A percentile compares a stretch with the other conserved stretches of the same genome.
These are phyloP conservation scores for Parastagonospora nodorum DNA, from an alignment of 2,329 filamentous ascomycete species.

Conservation along the genomic window DNA sequence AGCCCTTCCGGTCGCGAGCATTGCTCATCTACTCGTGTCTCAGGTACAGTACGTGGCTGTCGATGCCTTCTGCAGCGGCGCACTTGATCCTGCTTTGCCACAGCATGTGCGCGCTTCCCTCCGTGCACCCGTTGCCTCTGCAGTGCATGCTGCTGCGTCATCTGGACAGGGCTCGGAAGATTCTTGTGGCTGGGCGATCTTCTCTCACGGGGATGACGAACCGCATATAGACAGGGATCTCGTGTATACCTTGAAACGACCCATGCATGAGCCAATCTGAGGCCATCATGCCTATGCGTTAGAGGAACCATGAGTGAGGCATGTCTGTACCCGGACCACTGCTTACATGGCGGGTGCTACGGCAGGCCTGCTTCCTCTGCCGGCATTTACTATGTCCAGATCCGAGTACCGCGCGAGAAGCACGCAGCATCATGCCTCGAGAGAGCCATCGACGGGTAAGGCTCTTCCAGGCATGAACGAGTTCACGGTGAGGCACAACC, in stretches of 20 bases:
- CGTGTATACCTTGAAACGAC: slow-evolving; percentile 48
- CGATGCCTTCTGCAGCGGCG: slow-evolving; percentile 19
- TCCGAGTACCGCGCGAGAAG: slow-evolving; percentile 34
- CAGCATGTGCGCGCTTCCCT: slow-evolving; percentile 7
- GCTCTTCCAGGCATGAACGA: slow-evolving; percentile 37
- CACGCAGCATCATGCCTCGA: slow-evolving; percentile 31
- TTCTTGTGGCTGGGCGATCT: slow-evolving; percentile 46
- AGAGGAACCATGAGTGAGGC: slow-evolving; percentile 33
- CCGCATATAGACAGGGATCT: slow-evolving; percentile 45
- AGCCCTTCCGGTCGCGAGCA: too few relatives aligned
- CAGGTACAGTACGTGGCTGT: slow-evolving; percentile 16
- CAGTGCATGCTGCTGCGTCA: slow-evolving; percentile 38
- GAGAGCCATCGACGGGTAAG: slow-evolving; percentile 27
- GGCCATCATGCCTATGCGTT: slow-evolving; percentile 45
- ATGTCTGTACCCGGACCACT: slow-evolving; percentile 31
- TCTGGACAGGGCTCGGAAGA: slow-evolving; percentile 28
- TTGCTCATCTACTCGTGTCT: slow-evolving; percentile 2
- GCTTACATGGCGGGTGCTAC: slow-evolving; percentile 44
- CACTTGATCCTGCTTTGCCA: too few relatives aligned
- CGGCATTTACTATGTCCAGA: slow-evolving; percentile 38
- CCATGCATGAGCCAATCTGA: slow-evolving; percentile 48
- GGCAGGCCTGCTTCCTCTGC: slow-evolving; percentile 41
- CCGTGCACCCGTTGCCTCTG: slow-evolving; percentile 32
- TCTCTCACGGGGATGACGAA: slow-evolving; percentile 39
- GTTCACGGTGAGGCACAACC: slow-evolving; percentile 24